Conservation (phyloP, 345 rosid genomes). For the Lumnitzera littorea region DNA sequence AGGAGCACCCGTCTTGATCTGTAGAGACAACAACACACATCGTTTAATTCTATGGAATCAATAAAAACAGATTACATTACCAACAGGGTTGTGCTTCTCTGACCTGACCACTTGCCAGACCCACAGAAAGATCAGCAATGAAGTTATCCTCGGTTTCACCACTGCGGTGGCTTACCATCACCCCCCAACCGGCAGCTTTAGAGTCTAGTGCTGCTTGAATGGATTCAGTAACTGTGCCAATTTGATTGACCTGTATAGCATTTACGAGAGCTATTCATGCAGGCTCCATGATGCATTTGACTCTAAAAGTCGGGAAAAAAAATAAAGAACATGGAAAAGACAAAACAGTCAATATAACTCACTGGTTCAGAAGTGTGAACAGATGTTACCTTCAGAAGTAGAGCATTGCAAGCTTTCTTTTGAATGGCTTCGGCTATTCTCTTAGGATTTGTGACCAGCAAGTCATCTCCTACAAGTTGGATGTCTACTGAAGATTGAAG, state of each 20-base stretch:
- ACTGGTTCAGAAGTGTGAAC: background rate
- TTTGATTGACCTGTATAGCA: constrained; percentile 81
- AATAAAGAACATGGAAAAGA: no score
- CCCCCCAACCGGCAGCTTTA: constrained; percentile 99
- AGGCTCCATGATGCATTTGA: no score
- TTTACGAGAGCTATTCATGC: background rate
- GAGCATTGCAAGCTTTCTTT: constrained; percentile 84
- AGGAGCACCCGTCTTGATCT: constrained; percentile 99
- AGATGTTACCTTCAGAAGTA: constrained; percentile 67
- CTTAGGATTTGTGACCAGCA: constrained; percentile 93
- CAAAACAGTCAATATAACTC: no score
- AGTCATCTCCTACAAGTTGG: constrained; percentile 91
- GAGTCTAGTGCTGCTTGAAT: constrained; percentile 93
- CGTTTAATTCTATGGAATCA: background rate
- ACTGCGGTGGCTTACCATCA: constrained; percentile 97
- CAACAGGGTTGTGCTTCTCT: constrained; percentile 1
- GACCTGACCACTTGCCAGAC: constrained; percentile 98
- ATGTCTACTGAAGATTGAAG: constrained; percentile 83
- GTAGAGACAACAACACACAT: constrained; percentile 1
- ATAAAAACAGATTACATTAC: background rate
- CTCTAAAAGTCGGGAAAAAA: no score
- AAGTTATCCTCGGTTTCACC: constrained; percentile 98
- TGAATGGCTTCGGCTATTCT: constrained; percentile 91
- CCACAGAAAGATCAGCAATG: constrained; percentile 94
- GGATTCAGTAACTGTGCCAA: constrained; percentile 93